Evolutionary conservation across 257 asterid genomes (phyloP).

Genomic region (Verbena officinalis): DNA sequence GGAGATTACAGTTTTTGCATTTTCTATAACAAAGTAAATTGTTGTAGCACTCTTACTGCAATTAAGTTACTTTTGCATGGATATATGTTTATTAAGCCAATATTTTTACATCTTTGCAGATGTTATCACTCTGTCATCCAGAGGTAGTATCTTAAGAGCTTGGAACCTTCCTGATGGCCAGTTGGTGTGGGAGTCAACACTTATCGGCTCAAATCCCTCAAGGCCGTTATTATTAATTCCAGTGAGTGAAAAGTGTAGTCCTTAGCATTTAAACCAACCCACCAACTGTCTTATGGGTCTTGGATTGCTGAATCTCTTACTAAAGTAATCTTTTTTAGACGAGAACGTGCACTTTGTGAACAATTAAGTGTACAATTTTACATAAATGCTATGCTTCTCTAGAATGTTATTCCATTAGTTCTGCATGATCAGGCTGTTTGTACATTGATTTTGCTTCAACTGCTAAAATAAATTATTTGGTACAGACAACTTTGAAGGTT

Average conservation of each 20-base stretch:
- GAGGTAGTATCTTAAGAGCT: constrained; percentile 87
- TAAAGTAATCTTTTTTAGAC: constrained; percentile 10
- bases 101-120: constrained; percentile 49
- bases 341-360: constrained; percentile 16
- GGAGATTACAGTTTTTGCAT: neutral
- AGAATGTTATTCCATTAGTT: constrained; percentile 5
- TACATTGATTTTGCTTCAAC: constrained; percentile 1
- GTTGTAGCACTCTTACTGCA: neutral
- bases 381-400: constrained; percentile 5
- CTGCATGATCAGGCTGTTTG: constrained; percentile 1
- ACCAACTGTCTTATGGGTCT: constrained; percentile 8
- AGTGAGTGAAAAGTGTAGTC: constrained; percentile 52
- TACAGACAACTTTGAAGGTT: constrained; percentile 70
- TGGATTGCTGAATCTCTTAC: neutral
- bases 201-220: constrained; percentile 60
- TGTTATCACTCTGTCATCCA: constrained; percentile 82
- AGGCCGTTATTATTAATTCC: constrained; percentile 67
- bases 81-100: constrained; percentile 18
- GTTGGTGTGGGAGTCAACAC: constrained; percentile 95
- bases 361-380: neutral
- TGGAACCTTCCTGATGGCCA: constrained; percentile 99
- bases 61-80: constrained; percentile 7
- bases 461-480: constrained; percentile 30
- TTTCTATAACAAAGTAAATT: neutral
- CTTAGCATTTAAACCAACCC: neutral